Evolutionary conservation across 495 filamentous ascomycete species (phyloP), one percentile per base, ranked within the genome.

Genomic region (Talaromyces borbonicus): DNA sequence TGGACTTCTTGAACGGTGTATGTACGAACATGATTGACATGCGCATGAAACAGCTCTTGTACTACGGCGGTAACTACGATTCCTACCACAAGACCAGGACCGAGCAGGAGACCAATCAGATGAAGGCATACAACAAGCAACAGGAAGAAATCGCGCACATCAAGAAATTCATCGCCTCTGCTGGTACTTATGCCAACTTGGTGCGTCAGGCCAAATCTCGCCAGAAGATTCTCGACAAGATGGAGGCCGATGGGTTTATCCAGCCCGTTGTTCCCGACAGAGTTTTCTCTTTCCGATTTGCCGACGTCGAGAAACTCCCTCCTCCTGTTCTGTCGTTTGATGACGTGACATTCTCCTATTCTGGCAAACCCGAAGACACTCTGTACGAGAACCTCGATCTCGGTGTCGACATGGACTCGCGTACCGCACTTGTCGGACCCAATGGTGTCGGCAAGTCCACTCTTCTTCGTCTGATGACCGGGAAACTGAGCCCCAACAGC

Each of bases 371-470:
- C 47, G 79, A 84, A 55, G 93, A 98, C 59, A 90, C 93, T 61
- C 79, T 98, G 11, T 98, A 98, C 70, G 86, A 89, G 64, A 77
- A 94, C 68, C 79, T 99, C 27, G 92, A 99, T 65, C 82, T 99
- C 53, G 92, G 92, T 77, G 90, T 99, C 47, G 92, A 99, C 66
- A 99, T 99, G 92, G 92, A 99, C 69, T 93, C 86, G 47, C 85
- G 92, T 62, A 92, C 92, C 19, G 93, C 92, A 15, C 81, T 99
- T 40, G 92, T 99, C 56, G 92, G 92, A 32, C 92, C 92, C 58
- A 99, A 99, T 68, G 92, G 92, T 87, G 92, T 99, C 44, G 92
- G 92, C 59, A 99, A 99, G 72, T 97, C 93, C n/a, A 99, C 92
- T 9, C 77, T 99, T 25, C 81, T 99, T 25, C 85, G 87, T 57